Evolutionary conservation across 2,329 filamentous ascomycete species (phyloP), one percentile per base, ranked within the genome.

Genomic region (Didymosphaeria variabile): DNA sequence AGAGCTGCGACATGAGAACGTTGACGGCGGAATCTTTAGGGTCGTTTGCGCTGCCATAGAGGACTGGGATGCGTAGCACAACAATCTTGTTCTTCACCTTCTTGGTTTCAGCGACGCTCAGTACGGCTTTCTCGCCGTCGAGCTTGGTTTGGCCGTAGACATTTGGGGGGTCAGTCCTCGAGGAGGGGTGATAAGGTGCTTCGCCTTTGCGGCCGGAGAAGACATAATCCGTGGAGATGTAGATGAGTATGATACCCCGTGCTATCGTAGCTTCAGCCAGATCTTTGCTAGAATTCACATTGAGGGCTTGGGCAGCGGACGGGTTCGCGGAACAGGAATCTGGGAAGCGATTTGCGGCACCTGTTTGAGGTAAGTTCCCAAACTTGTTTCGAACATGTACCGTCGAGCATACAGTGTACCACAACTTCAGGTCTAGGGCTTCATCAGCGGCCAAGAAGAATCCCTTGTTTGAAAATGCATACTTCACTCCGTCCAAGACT

Each of bases 281-380:
- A 9, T 80, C 79, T 51, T 83, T 81, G 50, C 91, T 91, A 2
- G 92, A 90, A 3, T 87, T 84, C 13, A 94, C 87, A 72, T 97
- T 97, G 70, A 96, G 83, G 19, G 85, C 85, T 62, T 86, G 86
- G 3, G 93, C 92, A 57, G 88, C 91, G 61, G 89, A 86, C 2
- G 93, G 93, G 75, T 97, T 88, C 66, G 87, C 86, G 70, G 93
- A 90, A 72, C 93, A 94, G 74, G 91, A 90, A 79, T 97, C 93
- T 2, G 94, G 93, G 72, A 90, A 96, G 63, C 92, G 88, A 78
- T 97, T 94, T 49, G 93, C 93, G 44, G 93, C 94, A 74, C 91
- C 91, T 94, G 19, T 15, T 64, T 26, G 42, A 49, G 36, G 29
- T 53, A 26, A 52, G 47, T 23, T 12, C 19, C 1, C 15, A 34